phyloP scores from a whole-genome alignment of 345 rosid species.

The Euphorbia tirucalli region DNA sequence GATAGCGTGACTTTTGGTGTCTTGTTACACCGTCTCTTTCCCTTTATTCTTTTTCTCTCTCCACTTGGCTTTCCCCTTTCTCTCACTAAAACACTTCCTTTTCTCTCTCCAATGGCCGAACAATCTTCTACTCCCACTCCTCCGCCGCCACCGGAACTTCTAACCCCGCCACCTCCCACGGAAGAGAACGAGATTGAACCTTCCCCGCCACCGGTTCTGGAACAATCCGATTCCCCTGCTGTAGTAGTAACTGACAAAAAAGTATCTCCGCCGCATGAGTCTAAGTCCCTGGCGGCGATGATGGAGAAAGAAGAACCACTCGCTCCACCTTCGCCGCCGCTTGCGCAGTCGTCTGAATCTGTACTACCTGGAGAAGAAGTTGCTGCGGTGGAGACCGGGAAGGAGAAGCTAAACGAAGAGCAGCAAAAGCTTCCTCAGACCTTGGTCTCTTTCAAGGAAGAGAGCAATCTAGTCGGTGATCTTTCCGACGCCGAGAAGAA shows the following conservation, averaged over 20 bases:
- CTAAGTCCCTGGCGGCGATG: slow-evolving; percentile 37
- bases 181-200: not conserved
- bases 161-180: not conserved
- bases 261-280: slow-evolving; percentile 14
- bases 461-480: slow-evolving; percentile 55
- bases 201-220: not conserved
- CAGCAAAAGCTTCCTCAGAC: slow-evolving; percentile 35
- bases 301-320: slow-evolving; percentile 45
- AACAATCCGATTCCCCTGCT: too few relatives aligned
- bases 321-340: not conserved
- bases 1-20: not conserved
- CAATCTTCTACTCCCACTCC: slow-evolving; percentile 19
- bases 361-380: slow-evolving; percentile 26
- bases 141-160: not conserved
- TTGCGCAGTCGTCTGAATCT: not conserved
- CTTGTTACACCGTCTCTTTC: not conserved
- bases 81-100: not conserved
- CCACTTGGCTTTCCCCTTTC: not conserved
- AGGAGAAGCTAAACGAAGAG: slow-evolving; percentile 15
- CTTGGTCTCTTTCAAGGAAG: slow-evolving; percentile 62
- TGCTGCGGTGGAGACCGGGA: slow-evolving; percentile 9
- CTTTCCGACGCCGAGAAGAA: slow-evolving; percentile 53
- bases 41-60: not conserved
- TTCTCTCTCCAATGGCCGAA: slow-evolving; percentile 20
- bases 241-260: not conserved